Percentiles rank a stretch among this genome's conserved stretches.
Conservation (phyloP, 2,329 filamentous ascomycete genomes). For the Tolypocladium album region DNA sequence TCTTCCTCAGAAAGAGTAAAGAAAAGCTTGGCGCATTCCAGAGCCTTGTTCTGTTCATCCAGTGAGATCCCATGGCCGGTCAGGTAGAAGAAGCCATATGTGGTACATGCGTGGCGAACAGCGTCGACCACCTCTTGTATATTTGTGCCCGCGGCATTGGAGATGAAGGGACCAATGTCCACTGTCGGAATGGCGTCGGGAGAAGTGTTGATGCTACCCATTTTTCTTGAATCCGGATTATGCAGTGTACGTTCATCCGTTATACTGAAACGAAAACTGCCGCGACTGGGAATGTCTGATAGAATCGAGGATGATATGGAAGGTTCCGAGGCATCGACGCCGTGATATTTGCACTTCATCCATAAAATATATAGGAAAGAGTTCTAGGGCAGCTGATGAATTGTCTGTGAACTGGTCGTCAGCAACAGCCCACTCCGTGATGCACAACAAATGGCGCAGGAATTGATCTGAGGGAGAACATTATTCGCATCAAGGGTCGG, state of each 20-base stretch:
- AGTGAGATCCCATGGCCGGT: slow-evolving; percentile 16
- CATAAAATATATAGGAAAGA: background rate
- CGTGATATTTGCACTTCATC: background rate
- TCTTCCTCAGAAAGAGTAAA: slow-evolving; percentile 14
- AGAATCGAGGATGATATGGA: background rate
- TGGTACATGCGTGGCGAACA: slow-evolving; percentile 14
- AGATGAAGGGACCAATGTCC: slow-evolving; percentile 14
- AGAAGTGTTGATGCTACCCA: background rate
- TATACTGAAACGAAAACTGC: background rate
- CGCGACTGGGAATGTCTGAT: background rate
- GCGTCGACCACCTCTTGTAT: slow-evolving; percentile 12
- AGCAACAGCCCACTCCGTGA: too few relatives aligned
- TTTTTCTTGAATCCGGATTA: background rate
- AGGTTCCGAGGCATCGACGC: background rate
- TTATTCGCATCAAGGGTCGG: background rate
- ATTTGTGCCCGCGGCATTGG: slow-evolving; percentile 8
- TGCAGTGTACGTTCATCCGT: background rate
- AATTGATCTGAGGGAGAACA: too few relatives aligned
- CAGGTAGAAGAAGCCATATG: slow-evolving; percentile 20
- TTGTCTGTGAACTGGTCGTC: too few relatives aligned
- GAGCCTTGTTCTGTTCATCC: slow-evolving; percentile 8
- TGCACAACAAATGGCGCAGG: background rate
- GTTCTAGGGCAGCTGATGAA: background rate
- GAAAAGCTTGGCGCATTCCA: slow-evolving; percentile 13
- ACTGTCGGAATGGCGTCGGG: slow-evolving; percentile 14